Evolutionary conservation across 1,139 yeast genomes (phyloP).

Genomic region (Geotrichum citri-aurantii): DNA sequence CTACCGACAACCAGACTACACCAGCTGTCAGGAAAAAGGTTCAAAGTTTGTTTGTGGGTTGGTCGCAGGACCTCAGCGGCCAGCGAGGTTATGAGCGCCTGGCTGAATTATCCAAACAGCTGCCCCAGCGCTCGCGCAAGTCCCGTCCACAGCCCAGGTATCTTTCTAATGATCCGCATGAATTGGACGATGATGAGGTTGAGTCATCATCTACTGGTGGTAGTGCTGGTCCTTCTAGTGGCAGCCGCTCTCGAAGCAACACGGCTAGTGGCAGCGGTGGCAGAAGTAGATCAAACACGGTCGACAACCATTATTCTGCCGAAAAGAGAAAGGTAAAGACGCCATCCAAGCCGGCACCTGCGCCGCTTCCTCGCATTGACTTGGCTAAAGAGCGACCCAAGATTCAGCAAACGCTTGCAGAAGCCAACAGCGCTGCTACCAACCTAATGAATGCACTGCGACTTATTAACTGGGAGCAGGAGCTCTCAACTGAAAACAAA

Average conservation of each 20-base stretch:
- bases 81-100: conserved; percentile 48
- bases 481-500: conserved; percentile 56
- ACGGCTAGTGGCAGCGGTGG: conserved; percentile 4
- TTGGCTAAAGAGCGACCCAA: conserved; percentile 67
- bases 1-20: conserved; percentile 42
- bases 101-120: conserved; percentile 44
- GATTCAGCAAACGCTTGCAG: conserved; percentile 64
- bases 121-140: conserved; percentile 35
- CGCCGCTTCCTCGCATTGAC: conserved; percentile 39
- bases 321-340: conserved; percentile 11
- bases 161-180: conserved; percentile 25
- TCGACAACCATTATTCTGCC: background rate
- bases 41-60: conserved; percentile 50
- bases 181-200: conserved; percentile 28
- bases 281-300: conserved; percentile 8
- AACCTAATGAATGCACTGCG: conserved; percentile 62
- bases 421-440: conserved; percentile 69
- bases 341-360: conserved; percentile 8
- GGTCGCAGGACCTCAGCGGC: conserved; percentile 55
- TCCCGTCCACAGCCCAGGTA: conserved; percentile 33
- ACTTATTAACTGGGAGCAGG: conserved; percentile 45
- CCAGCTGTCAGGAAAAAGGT: conserved; percentile 45
- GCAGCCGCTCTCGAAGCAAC: conserved; percentile 7
- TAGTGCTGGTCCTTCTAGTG: conserved; percentile 5
- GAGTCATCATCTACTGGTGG: conserved; percentile 13